Conservation (phyloP, 352 stramenopile genomes). For the Globisporangium heterothallicum region DNA sequence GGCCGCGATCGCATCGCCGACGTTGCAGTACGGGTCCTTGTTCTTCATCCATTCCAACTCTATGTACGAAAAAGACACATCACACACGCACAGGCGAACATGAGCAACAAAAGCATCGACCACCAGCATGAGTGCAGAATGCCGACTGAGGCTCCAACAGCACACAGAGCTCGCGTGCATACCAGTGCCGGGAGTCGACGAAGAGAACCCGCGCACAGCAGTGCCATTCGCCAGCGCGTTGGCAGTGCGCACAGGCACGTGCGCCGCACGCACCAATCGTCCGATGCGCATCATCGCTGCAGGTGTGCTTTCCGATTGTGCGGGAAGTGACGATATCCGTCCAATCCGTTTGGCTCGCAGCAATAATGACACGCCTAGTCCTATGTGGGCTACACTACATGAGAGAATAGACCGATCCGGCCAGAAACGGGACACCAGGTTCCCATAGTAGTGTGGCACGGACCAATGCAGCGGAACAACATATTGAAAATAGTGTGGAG, state of each 20-base stretch:
- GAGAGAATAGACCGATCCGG: too few species aligned
- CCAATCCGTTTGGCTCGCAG: too few species aligned
- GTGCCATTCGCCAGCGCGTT: not conserved
- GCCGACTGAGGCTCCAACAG: not conserved
- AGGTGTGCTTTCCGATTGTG: not conserved
- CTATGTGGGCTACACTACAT: not conserved
- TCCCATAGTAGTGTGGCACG: too few species aligned
- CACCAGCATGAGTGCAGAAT: too few species aligned
- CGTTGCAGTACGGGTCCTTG: slow-evolving; percentile 83
- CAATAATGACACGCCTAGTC: slow-evolving; percentile 1
- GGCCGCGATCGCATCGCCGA: slow-evolving; percentile 73
- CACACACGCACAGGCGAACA: not conserved
- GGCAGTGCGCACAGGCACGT: not conserved
- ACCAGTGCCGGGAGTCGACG: not conserved
- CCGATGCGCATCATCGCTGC: slow-evolving; percentile 10
- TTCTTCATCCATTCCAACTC: slow-evolving; percentile 77
- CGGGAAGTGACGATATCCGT: not conserved
- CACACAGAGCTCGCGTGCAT: not conserved
- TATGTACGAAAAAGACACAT: slow-evolving; percentile 9
- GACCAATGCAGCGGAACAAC: too few species aligned
- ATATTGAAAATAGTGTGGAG: slow-evolving; percentile 4
- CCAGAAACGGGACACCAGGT: too few species aligned
- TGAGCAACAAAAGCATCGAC: too few species aligned
- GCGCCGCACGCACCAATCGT: not conserved
- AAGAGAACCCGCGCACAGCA: not conserved